Evolutionary conservation across 768 basidiomycete genomes (phyloP).

Genomic region (Mycena venus): DNA sequence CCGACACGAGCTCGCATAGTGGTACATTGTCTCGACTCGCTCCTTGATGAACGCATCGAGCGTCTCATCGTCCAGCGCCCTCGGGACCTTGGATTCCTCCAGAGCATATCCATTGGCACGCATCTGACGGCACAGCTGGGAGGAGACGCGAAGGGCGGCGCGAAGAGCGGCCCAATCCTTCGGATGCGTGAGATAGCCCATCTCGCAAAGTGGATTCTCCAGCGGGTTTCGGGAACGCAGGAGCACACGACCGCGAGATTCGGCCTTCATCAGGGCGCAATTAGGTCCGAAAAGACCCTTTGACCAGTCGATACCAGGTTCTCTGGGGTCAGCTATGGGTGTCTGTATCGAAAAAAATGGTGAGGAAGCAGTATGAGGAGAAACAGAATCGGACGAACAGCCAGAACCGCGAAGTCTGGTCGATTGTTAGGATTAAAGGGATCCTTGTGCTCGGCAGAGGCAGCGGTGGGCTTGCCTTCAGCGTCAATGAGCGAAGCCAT

Average conservation of each 20-base stretch:
- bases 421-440: neutral
- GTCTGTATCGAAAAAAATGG: neutral
- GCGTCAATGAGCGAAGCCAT: neutral
- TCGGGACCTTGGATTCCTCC: neutral
- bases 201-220: neutral
- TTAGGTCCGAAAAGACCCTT: slow-evolving; percentile 13
- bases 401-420: slow-evolving; percentile 24
- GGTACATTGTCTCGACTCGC: slow-evolving; percentile 61
- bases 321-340: slow-evolving; percentile 12
- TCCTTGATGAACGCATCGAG: slow-evolving; percentile 53
- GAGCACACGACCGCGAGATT: neutral
- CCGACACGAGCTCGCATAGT: slow-evolving; percentile 59
- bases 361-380: neutral
- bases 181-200: neutral
- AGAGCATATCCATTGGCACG: neutral
- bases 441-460: neutral
- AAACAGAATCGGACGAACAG: too few relatives aligned
- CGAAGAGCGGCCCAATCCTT: slow-evolving; percentile 4
- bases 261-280: neutral
- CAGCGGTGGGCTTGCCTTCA: neutral
- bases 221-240: slow-evolving; percentile 1
- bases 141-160: slow-evolving; percentile 3
- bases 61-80: slow-evolving; percentile 45
- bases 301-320: slow-evolving; percentile 2
- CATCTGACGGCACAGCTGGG: neutral